Conservation (phyloP, 1,139 yeast genomes). For the Debaryomycetaceae sp. region DNA sequence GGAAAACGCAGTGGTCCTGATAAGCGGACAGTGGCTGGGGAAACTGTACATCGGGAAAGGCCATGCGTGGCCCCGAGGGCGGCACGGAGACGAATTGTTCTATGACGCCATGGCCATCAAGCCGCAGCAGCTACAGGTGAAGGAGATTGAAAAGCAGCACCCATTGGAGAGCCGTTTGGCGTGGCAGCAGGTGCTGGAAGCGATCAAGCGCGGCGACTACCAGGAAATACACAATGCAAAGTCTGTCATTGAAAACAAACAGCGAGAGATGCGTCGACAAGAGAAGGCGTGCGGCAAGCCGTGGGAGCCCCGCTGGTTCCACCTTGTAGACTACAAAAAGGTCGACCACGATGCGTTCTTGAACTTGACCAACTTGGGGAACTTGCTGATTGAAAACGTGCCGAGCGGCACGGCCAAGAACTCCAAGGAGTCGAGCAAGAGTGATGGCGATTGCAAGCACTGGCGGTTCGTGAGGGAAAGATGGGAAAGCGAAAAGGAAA, state of each 20-base stretch:
- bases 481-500: conserved; percentile 53
- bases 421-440: conserved; percentile 44
- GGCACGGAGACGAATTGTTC: conserved; percentile 39
- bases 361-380: conserved; percentile 41
- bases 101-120: conserved; percentile 51
- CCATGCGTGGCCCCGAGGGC: conserved; percentile 20
- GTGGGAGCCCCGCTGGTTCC: conserved; percentile 81
- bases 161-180: conserved; percentile 72
- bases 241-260: conserved; percentile 67
- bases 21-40: conserved; percentile 90
- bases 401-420: conserved; percentile 55
- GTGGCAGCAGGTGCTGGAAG: conserved; percentile 84
- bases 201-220: conserved; percentile 63
- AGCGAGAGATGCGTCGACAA: conserved; percentile 65
- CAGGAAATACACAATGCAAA: conserved; percentile 67
- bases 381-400: conserved; percentile 49
- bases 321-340: conserved; percentile 35
- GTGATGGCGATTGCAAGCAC: conserved; percentile 40
- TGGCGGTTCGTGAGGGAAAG: conserved; percentile 55
- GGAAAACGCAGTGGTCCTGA: conserved; percentile 62
- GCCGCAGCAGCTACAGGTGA: conserved; percentile 55
- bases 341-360: conserved; percentile 32
- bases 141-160: conserved; percentile 69
- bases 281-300: conserved; percentile 50
- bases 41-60: conserved; percentile 44